Base-by-base conservation (phyloP, 768 basidiomycete species). In the Calocybe cyanea region DNA sequence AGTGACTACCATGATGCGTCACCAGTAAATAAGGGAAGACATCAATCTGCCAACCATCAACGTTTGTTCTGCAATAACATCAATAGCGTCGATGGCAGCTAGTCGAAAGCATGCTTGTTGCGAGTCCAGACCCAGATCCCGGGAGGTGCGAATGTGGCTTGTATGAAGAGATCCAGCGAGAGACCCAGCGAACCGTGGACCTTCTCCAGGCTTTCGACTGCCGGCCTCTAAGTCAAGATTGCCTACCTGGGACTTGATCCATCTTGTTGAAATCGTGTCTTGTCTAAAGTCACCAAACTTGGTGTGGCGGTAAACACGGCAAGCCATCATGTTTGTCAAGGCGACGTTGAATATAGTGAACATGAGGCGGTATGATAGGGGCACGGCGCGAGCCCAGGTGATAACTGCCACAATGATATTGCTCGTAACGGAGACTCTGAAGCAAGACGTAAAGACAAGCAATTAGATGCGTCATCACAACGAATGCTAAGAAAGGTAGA, bases 251-350 rank as follows among this genome's bases (percentile, higher is more conserved):
- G 46, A 45, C 15, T 38, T 42, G 28, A 41, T 24, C 51, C 51
- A 45, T 15, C 25, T 31, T n/a, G 43, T 40, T 4, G 46, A 48
- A 17, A 34, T 41, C 2, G 41, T 37, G 1, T 46, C 45, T 30
- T 50, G 45, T 31, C 45, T 35, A 2, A 49, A 41, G 17, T 45
- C 11, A 9, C 45, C 45, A 14, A 53, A 44, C 18, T 21, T 53
- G 8, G 48, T 53, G 38, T 50, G 48, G 11, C 52, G 52, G 30
- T 43, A 53, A 1, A 53, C 52, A 17, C 45, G 37, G 18, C 52
- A 50, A 4, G 45, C 52, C 52, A 50, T 53, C 45, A 53, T 53
- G 35, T 53, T 53, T 10, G 52, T 53, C 17, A 53, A 7, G 4
- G 43, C 36, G n/a, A 50, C 40, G 9, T 44, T 50, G 33, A 42